These are phyloP conservation scores for Komagataella pseudopastoris DNA, from an alignment of 805 yeast genomes.

Conservation along the genomic window DNA sequence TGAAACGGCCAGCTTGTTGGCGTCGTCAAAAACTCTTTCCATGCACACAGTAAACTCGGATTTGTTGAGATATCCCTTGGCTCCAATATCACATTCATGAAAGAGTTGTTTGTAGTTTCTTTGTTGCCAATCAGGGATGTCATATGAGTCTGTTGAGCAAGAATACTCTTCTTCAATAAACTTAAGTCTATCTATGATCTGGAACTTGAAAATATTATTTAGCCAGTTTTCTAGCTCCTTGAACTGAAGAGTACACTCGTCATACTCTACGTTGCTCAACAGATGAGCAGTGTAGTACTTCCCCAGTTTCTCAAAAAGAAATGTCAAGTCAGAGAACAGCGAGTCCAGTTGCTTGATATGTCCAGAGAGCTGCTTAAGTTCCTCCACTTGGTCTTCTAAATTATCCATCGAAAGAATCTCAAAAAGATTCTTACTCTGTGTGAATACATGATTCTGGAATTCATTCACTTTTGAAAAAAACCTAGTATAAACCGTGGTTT, in stretches of 20 bases:
- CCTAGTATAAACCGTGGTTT: neutral
- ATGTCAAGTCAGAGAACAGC: slow-evolving; percentile 12
- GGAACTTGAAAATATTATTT: slow-evolving; percentile 26
- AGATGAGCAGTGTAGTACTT: slow-evolving; percentile 10
- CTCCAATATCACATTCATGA: slow-evolving; percentile 22
- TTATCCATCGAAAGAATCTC: slow-evolving; percentile 15
- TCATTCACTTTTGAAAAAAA: neutral
- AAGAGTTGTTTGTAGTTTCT: slow-evolving; percentile 31
- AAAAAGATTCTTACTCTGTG: neutral
- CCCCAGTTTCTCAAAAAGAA: neutral
- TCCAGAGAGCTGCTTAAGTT: slow-evolving; percentile 18
- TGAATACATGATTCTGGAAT: neutral
- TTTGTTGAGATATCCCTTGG: slow-evolving; percentile 22
- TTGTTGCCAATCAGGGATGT: slow-evolving; percentile 20
- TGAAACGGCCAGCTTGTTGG: neutral
- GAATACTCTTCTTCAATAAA: slow-evolving; percentile 9
- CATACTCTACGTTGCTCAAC: slow-evolving; percentile 21
- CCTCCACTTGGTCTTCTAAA: slow-evolving; percentile 22
- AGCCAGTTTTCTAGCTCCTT: slow-evolving; percentile 22
- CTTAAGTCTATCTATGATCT: slow-evolving; percentile 14
- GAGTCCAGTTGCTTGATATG: slow-evolving; percentile 20
- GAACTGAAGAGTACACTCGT: slow-evolving; percentile 23
- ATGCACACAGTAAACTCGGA: slow-evolving; percentile 19
- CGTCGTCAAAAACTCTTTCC: neutral
- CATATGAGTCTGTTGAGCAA: slow-evolving; percentile 12